These are phyloP conservation scores for Aspergillus panamensis DNA, from an alignment of 495 filamentous ascomycete genomes.

Conservation along the genomic window DNA sequence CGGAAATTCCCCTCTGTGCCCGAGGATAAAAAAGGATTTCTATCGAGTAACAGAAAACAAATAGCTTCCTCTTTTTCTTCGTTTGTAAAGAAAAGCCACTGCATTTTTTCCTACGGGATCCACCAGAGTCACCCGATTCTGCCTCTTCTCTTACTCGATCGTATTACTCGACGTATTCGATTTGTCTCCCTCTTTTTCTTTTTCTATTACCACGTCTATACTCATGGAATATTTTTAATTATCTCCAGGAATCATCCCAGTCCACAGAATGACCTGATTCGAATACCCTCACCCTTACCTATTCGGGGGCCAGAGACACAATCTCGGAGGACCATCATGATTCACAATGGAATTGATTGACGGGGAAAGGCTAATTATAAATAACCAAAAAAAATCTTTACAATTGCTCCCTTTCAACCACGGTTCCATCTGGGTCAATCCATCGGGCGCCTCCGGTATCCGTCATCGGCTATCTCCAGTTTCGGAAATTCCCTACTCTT, in stretches of 20 bases:
- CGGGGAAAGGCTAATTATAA: not conserved
- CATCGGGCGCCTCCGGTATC: conserved; percentile 27
- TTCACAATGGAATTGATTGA: not conserved
- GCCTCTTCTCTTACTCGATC: conserved; percentile 10
- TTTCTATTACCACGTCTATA: not conserved
- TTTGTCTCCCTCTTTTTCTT: not conserved
- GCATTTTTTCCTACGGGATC: not conserved
- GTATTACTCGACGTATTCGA: not conserved
- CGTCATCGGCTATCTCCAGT: conserved; percentile 22
- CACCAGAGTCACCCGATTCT: conserved; percentile 2
- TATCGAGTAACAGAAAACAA: conserved; percentile 23
- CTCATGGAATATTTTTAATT: not conserved
- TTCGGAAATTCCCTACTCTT: conserved; percentile 5
- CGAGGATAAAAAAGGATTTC: conserved; percentile 3
- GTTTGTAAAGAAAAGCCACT: not conserved
- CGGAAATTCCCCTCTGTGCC: not conserved
- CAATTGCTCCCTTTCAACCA: conserved; percentile 6
- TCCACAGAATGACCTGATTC: not conserved
- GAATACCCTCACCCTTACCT: conserved; percentile 23
- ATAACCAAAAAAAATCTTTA: not conserved
- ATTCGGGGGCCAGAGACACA: conserved; percentile 1
- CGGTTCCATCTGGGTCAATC: conserved; percentile 17
- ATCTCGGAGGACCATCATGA: not conserved
- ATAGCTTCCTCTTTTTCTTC: not conserved
- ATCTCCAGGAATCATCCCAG: not conserved